Base-by-base conservation (phyloP, 352 stramenopile species). In the Halophytophthora batemanensis region DNA sequence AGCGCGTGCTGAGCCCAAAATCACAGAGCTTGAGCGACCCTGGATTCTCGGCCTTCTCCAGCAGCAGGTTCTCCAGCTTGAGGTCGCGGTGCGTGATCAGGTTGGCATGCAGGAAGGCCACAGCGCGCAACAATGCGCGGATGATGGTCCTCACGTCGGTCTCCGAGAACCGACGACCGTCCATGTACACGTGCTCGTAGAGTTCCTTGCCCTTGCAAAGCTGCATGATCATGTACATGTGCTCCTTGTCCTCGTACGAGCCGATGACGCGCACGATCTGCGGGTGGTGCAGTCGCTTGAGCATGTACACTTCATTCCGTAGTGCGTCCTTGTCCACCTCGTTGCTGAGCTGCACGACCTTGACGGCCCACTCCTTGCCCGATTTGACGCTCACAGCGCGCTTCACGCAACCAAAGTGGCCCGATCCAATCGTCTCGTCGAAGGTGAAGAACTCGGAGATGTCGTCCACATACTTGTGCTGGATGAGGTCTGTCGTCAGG, bases 211-310 rank as follows among this genome's bases (percentile, higher is more conserved):
- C 83, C 44, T 87, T 82, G 43, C 82, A 87, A n/a, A 90, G 69
- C 59, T 93, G 77, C 75, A 90, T 90, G 58, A 90, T 70, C 78
- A 93, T 90, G 69, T 93, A 93, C 74, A 93, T 88, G 53, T 81
- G 71, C 49, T 87, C 58, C 42, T 67, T 69, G 59, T 92, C 81
- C 51, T 92, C 82, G 49, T 89, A 92, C 31, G 77, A 90, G 19
- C 68, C 72, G 31, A 87, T 79, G 41, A 92, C 74, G 35, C 77
- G 79, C 44, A 92, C 82, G 31, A 92, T 90, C 48, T 92, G 77
- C 39, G 82, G 82, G 54, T 92, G 82, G 47, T 90, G 82, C 36
- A 92, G 69, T 12, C 82, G 58, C 42, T 87, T 87, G 7, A 92
- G 41, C 38, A 92, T 89, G 59, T 76, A 77, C 43, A 90, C 80